Evolutionary conservation across 164 flowering plant genomes (phyloP), one percentile per base, ranked within the genome.

Genomic region (Paratinospora sagittata): DNA sequence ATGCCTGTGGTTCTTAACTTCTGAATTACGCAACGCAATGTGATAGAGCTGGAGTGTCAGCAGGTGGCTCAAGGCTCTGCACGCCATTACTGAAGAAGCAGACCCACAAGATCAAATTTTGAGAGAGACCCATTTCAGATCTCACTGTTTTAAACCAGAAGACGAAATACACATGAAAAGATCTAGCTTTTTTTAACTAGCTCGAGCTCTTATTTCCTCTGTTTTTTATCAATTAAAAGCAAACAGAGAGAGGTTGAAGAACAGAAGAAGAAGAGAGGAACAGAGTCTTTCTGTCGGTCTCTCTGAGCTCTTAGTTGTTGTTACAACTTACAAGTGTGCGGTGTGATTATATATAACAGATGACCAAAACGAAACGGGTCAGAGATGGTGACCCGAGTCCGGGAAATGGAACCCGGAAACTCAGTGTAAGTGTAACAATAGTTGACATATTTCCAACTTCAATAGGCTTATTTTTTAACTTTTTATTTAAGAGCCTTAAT

Each of bases 21-120:
- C 70, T 41, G 63, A 55, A 61, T 26, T 49, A 85, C 75, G 81
- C 85, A 78, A 82, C 34, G 24, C 66, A 75, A 67, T 66, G 72
- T 10, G 62, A 47, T 65, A 14, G 70, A 69, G 69, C 43, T 69
- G 81, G 68, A 72, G 75, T 80, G 78, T 77, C 82, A 77, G 39
- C n/a, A 12, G 19, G 58, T 17, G 3, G n/a, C 58, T 19, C 58
- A 52, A 52, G n/a, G 10, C 43, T 39, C 43, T 39, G 43, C 43
- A 39, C 43, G 43, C 43, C 43, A 39, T 39, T 39, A 39, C 43
- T n/a, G n/a, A n/a, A 1, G 10, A 39, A 39, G 10, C 43, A 39
- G 43, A 39, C 5, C 43, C 16, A 52, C 58, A 27, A 39, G 67
- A 73, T 26, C 23, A 16, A 24, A 17, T 74, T 14, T 10, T 52